These are phyloP conservation scores for Xylariaceae sp. DNA, from an alignment of 2,329 filamentous ascomycete species.

Conservation along the genomic window DNA sequence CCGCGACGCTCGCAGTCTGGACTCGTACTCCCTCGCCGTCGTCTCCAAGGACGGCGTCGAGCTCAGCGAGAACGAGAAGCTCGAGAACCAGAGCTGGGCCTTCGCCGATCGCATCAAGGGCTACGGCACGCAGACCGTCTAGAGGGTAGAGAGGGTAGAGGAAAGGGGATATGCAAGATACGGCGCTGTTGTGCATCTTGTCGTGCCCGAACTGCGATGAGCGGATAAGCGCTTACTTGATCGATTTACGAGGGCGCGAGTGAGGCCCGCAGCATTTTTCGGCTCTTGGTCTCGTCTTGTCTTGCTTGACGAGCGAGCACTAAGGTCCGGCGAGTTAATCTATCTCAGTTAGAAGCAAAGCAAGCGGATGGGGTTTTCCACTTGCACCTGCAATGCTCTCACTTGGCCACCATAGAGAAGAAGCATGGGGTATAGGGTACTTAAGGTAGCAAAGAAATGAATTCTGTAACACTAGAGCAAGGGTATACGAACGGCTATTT, in stretches of 20 bases:
- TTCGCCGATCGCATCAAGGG: slow-evolving; percentile 95
- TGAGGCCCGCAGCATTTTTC: no score
- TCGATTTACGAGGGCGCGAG: background rate
- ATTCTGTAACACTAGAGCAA: slow-evolving; percentile 15
- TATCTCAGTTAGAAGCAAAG: background rate
- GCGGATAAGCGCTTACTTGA: background rate
- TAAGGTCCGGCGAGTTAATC: background rate
- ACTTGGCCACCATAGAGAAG: slow-evolving; percentile 6
- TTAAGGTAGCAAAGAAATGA: slow-evolving; percentile 11
- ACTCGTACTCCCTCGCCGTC: slow-evolving; percentile 88
- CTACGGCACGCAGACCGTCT: slow-evolving; percentile 83
- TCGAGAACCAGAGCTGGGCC: slow-evolving; percentile 96
- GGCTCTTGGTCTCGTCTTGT: background rate
- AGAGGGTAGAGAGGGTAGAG: slow-evolving; percentile 20
- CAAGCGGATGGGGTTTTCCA: background rate
- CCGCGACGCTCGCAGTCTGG: slow-evolving; percentile 89
- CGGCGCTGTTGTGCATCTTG: background rate
- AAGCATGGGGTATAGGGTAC: no score
- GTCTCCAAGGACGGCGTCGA: slow-evolving; percentile 89
- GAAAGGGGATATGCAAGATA: background rate
- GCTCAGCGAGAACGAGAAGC: slow-evolving; percentile 78
- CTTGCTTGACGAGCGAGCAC: background rate
- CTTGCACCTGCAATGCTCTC: slow-evolving; percentile 6
- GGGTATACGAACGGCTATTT: slow-evolving; percentile 5
- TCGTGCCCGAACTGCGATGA: no score